Conservation (phyloP, 306 rosid species). For the Dryas drummondii region DNA sequence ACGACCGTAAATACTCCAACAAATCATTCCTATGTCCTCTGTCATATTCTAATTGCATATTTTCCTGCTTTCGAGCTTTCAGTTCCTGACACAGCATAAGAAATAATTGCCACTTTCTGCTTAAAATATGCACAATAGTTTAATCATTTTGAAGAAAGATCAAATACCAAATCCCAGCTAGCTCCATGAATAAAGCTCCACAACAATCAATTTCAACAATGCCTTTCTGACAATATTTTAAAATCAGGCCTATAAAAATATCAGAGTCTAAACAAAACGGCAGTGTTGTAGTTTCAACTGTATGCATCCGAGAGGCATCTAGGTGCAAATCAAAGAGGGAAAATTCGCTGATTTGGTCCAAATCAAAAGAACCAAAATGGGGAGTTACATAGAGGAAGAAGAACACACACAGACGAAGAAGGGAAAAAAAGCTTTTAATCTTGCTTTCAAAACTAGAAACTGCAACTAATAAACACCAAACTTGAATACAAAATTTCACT, state of each 20-base stretch:
- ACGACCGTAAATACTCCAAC: slow-evolving; percentile 78
- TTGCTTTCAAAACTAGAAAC: slow-evolving; percentile 1
- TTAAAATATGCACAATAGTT: not conserved
- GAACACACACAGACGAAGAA: too few relatives aligned
- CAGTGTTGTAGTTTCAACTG: not conserved
- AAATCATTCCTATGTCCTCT: slow-evolving; percentile 68
- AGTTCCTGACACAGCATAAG: slow-evolving; percentile 59
- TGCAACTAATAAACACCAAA: not conserved
- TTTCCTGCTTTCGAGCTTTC: slow-evolving; percentile 60
- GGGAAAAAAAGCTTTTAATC: not conserved
- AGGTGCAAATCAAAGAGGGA: not conserved
- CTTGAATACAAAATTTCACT: not conserved
- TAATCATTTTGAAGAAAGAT: not conserved
- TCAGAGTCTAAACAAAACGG: not conserved
- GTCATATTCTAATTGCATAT: slow-evolving; percentile 55
- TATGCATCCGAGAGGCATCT: not conserved
- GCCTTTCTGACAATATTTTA: not conserved
- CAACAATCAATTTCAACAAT: not conserved
- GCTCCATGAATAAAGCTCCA: not conserved
- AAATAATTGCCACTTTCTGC: not conserved
- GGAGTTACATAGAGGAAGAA: not conserved
- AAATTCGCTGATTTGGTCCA: not conserved
- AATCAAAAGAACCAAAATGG: not conserved
- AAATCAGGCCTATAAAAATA: not conserved
- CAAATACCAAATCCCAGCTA: not conserved